Evolutionary conservation across 1,284 basidiomycete genomes (phyloP), one percentile per base, ranked within the genome.

Genomic region (Papiliotrema laurentii): DNA sequence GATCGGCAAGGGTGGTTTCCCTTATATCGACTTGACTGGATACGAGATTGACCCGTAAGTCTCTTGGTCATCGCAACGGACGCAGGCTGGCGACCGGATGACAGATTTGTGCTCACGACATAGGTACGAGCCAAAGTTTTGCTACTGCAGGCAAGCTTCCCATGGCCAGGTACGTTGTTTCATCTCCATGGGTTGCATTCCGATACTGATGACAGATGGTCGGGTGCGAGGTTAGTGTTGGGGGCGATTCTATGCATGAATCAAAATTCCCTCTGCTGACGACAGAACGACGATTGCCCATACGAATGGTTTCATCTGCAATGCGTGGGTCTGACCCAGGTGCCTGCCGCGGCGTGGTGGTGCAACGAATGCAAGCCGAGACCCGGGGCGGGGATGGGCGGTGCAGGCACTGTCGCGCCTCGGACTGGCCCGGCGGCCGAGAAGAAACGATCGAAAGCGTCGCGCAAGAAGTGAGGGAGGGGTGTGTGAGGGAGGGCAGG

Each of bases 101-200:
- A 25, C 42, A 28, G 19, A 3, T n/a, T 18, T 21, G 24, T 25
- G 26, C 10, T 18, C 33, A 28, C 7, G 39, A 26, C 21, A 21
- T 60, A 75, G 74, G 1, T 76, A 75, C 54, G 77, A 79, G 58
- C 77, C 77, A 27, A 68, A 65, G 24, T 79, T 77, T 59, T 79
- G 77, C 59, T 77, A 76, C 61, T 79, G 77, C 60, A 61, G 77
- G 43, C 63, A 75, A 35, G 75, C 77, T 19, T 76, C 74, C 2
- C 75, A 69, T 41, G 77, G 77, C 39, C 59, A 75, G 45, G 68
- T 72, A 44, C 50, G 67, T 55, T 14, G 5, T 31, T 16, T n/a
- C n/a, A n/a, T 14, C 3, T 40, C 3, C 16, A 36, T 2, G 7
- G 27, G n/a, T 16, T 35, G 28, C 6, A 24, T 16, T 30, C 35